Conservation (phyloP, 2,329 filamentous ascomycete genomes). For the Ophiostoma sp. region DNA sequence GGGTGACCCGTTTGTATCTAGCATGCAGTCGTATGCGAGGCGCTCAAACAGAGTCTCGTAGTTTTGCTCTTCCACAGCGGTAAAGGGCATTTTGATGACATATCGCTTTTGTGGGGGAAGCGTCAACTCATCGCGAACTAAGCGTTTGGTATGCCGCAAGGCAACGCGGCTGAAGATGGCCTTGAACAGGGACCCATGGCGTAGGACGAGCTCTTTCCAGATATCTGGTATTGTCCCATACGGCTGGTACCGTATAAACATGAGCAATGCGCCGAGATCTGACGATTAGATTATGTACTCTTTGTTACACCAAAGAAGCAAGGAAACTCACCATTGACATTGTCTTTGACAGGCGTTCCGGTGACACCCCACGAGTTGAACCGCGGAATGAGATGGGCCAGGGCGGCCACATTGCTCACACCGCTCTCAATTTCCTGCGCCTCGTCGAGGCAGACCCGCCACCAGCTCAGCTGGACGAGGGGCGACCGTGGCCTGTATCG, state of each 20-base stretch:
- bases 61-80: slow-evolving; percentile 82
- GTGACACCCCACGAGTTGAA: slow-evolving; percentile 88
- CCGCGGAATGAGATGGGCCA: slow-evolving; percentile 75
- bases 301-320: slow-evolving; percentile 27
- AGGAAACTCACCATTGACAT: slow-evolving; percentile 29
- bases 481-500: slow-evolving; percentile 67
- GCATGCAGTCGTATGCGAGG: slow-evolving; percentile 64
- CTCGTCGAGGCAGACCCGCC: slow-evolving; percentile 73
- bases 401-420: slow-evolving; percentile 72
- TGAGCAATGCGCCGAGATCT: slow-evolving; percentile 73
- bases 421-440: slow-evolving; percentile 93
- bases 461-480: slow-evolving; percentile 77
- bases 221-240: slow-evolving; percentile 59
- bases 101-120: slow-evolving; percentile 80
- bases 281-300: neutral
- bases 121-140: slow-evolving; percentile 69
- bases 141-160: slow-evolving; percentile 78
- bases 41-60: slow-evolving; percentile 71
- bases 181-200: slow-evolving; percentile 60
- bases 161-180: slow-evolving; percentile 66
- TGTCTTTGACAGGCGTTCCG: slow-evolving; percentile 80
- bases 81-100: slow-evolving; percentile 86
- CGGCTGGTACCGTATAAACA: slow-evolving; percentile 75
- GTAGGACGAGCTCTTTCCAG: slow-evolving; percentile 62
- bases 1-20: slow-evolving; percentile 62